These are phyloP conservation scores for Pterocarpus santalinus DNA, from an alignment of 306 rosid species.

Conservation along the genomic window DNA sequence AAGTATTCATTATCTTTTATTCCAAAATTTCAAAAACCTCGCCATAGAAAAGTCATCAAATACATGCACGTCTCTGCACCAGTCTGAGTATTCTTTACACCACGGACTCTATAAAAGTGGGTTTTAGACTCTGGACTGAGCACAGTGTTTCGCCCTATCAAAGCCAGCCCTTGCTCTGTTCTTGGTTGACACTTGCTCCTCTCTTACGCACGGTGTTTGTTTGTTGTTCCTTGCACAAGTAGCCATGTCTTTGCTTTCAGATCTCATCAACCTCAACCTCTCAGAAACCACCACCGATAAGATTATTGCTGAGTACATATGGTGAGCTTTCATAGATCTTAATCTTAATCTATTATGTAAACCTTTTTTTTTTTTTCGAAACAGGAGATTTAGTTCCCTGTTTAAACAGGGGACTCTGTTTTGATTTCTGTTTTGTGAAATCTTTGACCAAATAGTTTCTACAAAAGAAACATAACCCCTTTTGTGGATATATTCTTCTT, in stretches of 20 bases:
- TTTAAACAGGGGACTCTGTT: conserved; percentile 44
- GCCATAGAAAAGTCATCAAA: background rate
- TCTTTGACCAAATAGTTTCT: background rate
- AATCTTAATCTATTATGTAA: background rate
- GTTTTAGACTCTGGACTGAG: background rate
- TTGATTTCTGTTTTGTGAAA: conserved; percentile 24
- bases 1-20: background rate
- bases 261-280: conserved; percentile 66
- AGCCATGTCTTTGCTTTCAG: conserved; percentile 56
- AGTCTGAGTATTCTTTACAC: too few relatives aligned
- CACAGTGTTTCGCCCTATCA: background rate
- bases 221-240: background rate
- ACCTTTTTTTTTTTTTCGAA: background rate
- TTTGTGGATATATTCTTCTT: conserved; percentile 30
- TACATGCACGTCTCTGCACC: background rate
- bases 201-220: background rate
- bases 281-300: conserved; percentile 54
- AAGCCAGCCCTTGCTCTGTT: background rate
- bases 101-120: background rate
- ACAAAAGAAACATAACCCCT: background rate
- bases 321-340: conserved; percentile 55
- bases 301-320: conserved; percentile 75
- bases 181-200: background rate
- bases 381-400: conserved; percentile 31
- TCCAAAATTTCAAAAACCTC: background rate